phyloP scores from a whole-genome alignment of 768 basidiomycete species.

The Leccinum variicolor region DNA sequence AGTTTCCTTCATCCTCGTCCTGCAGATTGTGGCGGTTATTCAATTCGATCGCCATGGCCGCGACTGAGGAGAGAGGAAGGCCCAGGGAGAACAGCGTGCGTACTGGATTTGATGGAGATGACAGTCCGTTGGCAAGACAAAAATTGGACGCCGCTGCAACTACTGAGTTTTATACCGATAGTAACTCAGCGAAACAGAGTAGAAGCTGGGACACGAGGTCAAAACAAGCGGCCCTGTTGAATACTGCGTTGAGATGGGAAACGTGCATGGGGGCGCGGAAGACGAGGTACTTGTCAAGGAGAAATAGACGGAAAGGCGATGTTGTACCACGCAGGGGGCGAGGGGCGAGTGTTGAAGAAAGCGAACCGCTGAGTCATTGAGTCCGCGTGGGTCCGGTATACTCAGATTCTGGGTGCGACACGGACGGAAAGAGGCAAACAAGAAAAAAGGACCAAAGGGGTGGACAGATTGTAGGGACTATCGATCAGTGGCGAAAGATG shows the following conservation, averaged over 20 bases:
- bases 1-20: conserved; percentile 14
- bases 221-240: conserved; percentile 33
- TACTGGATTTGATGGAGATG: conserved; percentile 28
- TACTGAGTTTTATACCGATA: conserved; percentile 39
- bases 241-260: conserved; percentile 24
- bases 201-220: conserved; percentile 37
- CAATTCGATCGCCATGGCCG: conserved; percentile 30
- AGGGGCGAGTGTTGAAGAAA: conserved; percentile 5
- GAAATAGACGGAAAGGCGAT: conserved; percentile 10
- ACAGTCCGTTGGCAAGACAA: conserved; percentile 35
- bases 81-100: conserved; percentile 11
- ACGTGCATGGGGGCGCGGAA: conserved; percentile 9
- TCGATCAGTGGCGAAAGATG: conserved; percentile 14
- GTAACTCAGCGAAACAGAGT: conserved; percentile 38
- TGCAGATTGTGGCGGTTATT: conserved; percentile 22
- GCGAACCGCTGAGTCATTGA: conserved; percentile 27
- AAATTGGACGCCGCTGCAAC: conserved; percentile 37
- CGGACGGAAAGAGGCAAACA: conserved; percentile 9
- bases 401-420: conserved; percentile 21
- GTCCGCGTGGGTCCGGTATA: conserved; percentile 23
- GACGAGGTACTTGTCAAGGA: conserved; percentile 14
- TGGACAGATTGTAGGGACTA: conserved; percentile 8
- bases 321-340: conserved; percentile 5
- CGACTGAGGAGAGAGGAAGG: conserved; percentile 2
- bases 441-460: conserved; percentile 8